phyloP scores from a whole-genome alignment of 306 rosid genomes.

The Pyrus bretschneideri region DNA sequence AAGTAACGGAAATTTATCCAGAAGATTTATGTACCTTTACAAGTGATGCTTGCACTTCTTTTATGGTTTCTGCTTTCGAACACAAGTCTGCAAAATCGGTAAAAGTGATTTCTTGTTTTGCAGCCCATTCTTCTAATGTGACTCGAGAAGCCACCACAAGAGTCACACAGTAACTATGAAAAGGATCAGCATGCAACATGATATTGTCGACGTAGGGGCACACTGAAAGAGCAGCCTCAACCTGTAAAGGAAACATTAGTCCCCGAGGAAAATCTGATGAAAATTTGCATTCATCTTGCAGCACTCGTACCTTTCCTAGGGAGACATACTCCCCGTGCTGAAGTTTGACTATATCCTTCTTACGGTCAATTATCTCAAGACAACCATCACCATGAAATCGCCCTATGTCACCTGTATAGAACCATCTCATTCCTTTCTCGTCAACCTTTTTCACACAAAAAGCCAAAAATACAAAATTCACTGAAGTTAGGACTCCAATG shows the following conservation, averaged over 20 bases:
- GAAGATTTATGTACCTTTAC: slow-evolving; percentile 44
- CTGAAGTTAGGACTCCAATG: slow-evolving; percentile 3
- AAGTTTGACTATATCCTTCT: slow-evolving; percentile 94
- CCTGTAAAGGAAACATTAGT: slow-evolving; percentile 50
- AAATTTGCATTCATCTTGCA: slow-evolving; percentile 15
- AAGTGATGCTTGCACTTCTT: slow-evolving; percentile 64
- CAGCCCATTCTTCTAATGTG: slow-evolving; percentile 70
- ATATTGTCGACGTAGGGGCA: slow-evolving; percentile 75
- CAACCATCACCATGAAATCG: slow-evolving; percentile 81
- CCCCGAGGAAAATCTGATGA: slow-evolving; percentile 1
- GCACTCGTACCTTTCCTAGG: slow-evolving; percentile 69
- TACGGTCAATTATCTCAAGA: slow-evolving; percentile 92
- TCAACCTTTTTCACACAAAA: slow-evolving; percentile 52
- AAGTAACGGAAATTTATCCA: slow-evolving; percentile 1
- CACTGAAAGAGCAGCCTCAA: slow-evolving; percentile 72
- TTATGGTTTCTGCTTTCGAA: slow-evolving; percentile 55
- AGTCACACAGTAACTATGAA: slow-evolving; percentile 79
- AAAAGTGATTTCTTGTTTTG: slow-evolving; percentile 55
- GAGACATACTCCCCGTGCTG: slow-evolving; percentile 99
- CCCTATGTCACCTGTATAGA: slow-evolving; percentile 91
- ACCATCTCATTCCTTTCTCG: slow-evolving; percentile 86
- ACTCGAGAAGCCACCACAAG: slow-evolving; percentile 71
- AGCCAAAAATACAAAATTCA: not conserved
- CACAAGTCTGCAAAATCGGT: slow-evolving; percentile 60
- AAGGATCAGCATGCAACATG: slow-evolving; percentile 89